Percentiles rank a stretch among this genome's conserved stretches.
Conservation (phyloP, 306 rosid species). For the Hylodesmum podocarpum region DNA sequence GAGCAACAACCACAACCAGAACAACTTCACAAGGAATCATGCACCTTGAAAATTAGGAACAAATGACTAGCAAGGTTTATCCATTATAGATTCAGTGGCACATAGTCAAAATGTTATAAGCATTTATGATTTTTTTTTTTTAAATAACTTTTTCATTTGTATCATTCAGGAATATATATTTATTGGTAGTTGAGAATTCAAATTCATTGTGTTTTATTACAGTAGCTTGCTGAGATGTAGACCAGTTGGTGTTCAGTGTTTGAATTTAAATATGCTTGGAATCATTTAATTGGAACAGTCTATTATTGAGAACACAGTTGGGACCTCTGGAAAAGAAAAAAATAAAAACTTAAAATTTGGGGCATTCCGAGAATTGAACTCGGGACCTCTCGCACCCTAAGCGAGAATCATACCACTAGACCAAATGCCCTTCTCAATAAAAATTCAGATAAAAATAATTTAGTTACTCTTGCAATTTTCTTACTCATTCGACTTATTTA, state of each 20-base stretch:
- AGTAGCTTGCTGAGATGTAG: background rate
- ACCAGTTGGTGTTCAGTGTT: conserved; percentile 25
- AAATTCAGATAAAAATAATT: no score
- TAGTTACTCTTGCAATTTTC: background rate
- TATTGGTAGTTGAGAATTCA: conserved; percentile 23
- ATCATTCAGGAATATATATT: conserved; percentile 18
- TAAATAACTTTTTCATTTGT: background rate
- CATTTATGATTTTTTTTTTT: conserved; percentile 3
- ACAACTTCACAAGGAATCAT: conserved; percentile 21
- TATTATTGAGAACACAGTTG: background rate
- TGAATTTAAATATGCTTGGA: conserved; percentile 26
- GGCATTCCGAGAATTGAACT: conserved; percentile 67
- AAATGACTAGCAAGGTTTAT: conserved; percentile 12
- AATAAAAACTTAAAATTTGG: background rate
- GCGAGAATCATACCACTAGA: conserved; percentile 71
- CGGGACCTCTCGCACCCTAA: conserved; percentile 78
- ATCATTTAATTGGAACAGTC: background rate
- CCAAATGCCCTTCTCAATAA: conserved; percentile 44
- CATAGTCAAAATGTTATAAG: conserved; percentile 6
- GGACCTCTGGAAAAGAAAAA: background rate
- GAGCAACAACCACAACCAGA: conserved; percentile 15
- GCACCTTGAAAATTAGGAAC: conserved; percentile 16
- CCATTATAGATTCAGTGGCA: background rate
- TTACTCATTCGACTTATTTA: background rate
- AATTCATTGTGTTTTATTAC: conserved; percentile 23